Evolutionary conservation across 805 yeast genomes (phyloP).

Genomic region (Wickerhamomyces bisporus): DNA sequence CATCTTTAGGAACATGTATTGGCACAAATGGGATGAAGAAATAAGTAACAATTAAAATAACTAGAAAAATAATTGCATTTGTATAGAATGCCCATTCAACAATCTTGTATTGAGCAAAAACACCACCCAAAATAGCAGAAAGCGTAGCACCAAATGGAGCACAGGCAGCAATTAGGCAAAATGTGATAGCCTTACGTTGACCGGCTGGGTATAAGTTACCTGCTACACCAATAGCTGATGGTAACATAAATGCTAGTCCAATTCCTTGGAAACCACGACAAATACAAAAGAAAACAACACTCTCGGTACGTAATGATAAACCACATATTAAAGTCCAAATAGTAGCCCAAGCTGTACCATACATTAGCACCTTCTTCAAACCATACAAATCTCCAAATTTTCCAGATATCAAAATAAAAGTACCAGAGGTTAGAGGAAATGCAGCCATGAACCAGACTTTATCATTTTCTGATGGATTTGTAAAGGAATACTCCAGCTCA

Average conservation of each 20-base stretch:
- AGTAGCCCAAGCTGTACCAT: slow-evolving; percentile 51
- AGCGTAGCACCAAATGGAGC: slow-evolving; percentile 58
- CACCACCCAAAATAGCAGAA: slow-evolving; percentile 47
- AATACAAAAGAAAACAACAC: slow-evolving; percentile 44
- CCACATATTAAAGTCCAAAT: slow-evolving; percentile 62
- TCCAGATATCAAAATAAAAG: slow-evolving; percentile 65
- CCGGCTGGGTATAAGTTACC: slow-evolving; percentile 45
- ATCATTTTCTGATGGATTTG: slow-evolving; percentile 23
- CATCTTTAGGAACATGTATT: slow-evolving; percentile 11
- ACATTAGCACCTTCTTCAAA: slow-evolving; percentile 43
- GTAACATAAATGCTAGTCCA: slow-evolving; percentile 53
- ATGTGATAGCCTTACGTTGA: slow-evolving; percentile 43
- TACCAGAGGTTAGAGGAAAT: slow-evolving; percentile 66
- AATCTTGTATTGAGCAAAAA: slow-evolving; percentile 36
- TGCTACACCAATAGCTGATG: slow-evolving; percentile 54
- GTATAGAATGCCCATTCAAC: slow-evolving; percentile 51
- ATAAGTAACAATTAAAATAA: slow-evolving; percentile 26
- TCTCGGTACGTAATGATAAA: slow-evolving; percentile 43
- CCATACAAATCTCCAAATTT: slow-evolving; percentile 72
- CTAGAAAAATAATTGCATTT: slow-evolving; percentile 30
- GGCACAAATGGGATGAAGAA: slow-evolving; percentile 30
- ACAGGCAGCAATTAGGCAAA: slow-evolving; percentile 51
- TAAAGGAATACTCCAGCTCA: slow-evolving; percentile 28
- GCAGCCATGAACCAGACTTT: slow-evolving; percentile 67
- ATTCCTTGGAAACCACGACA: slow-evolving; percentile 60